Evolutionary conservation across 2,329 filamentous ascomycete genomes (phyloP).

Genomic region (Mycocentrospora acerina): DNA sequence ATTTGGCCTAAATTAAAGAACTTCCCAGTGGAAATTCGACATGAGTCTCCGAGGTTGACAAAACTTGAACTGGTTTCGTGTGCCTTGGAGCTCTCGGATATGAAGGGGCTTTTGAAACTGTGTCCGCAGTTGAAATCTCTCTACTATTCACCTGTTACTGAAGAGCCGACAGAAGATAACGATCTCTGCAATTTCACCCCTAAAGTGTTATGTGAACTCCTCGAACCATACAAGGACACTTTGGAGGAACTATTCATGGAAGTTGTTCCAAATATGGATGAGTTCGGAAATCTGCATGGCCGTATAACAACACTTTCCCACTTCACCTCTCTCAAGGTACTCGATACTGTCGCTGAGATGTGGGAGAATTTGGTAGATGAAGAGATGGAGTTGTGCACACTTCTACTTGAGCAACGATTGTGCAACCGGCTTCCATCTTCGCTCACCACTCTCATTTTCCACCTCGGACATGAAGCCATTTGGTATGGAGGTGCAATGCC

Average conservation of each 20-base stretch:
- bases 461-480: not conserved
- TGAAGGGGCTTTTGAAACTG: no score
- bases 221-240: slow-evolving; percentile 4
- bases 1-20: not conserved
- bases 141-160: not conserved
- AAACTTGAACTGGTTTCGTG: not conserved
- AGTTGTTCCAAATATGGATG: not conserved
- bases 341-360: not conserved
- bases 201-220: not conserved
- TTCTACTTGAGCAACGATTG: not conserved
- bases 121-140: slow-evolving; percentile 1
- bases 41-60: not conserved
- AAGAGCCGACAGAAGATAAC: no score
- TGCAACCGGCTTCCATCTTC: not conserved
- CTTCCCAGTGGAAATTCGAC: not conserved
- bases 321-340: not conserved
- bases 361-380: not conserved
- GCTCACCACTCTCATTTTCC: not conserved
- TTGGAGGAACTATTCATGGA: slow-evolving; percentile 7
- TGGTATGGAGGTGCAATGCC: not conserved
- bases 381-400: not conserved
- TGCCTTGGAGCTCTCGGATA: not conserved
- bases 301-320: not conserved
- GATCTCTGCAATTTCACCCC: not conserved
- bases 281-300: not conserved